phyloP scores from a whole-genome alignment of 1,284 basidiomycete genomes.

The Naganishia sp. region DNA sequence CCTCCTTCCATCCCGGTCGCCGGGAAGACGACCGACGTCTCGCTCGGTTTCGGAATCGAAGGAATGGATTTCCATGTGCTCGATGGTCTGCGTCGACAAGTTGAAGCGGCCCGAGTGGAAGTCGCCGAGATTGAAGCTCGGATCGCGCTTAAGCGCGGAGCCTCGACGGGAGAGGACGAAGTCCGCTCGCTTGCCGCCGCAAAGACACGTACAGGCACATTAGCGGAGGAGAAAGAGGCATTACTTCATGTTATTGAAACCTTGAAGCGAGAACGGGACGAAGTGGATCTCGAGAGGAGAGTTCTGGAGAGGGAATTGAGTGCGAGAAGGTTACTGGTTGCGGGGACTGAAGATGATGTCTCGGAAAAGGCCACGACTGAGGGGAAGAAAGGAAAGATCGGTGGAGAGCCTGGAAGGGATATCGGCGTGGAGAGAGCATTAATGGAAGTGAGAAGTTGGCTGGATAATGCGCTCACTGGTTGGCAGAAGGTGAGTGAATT shows the following conservation, averaged over 20 bases:
- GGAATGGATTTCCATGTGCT: conserved; percentile 11
- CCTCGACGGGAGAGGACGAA: conserved; percentile 27
- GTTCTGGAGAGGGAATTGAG: conserved; percentile 41
- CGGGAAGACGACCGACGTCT: background rate
- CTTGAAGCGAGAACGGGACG: conserved; percentile 41
- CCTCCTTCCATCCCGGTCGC: background rate
- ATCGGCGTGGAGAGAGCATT: conserved; percentile 44
- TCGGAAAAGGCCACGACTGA: conserved; percentile 9
- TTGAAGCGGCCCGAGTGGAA: conserved; percentile 13
- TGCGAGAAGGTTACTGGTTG: conserved; percentile 34
- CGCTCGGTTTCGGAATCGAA: conserved; percentile 10
- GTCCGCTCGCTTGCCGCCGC: conserved; percentile 30
- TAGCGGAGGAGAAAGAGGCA: conserved; percentile 40
- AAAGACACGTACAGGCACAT: conserved; percentile 25
- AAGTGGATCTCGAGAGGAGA: conserved; percentile 37
- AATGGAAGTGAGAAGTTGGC: conserved; percentile 46
- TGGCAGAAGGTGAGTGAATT: conserved; percentile 45
- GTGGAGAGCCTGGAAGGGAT: conserved; percentile 21
- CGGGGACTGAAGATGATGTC: conserved; percentile 12
- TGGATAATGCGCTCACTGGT: conserved; percentile 43
- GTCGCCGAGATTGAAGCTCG: conserved; percentile 32
- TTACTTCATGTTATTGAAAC: conserved; percentile 40
- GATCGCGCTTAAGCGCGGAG: conserved; percentile 27
- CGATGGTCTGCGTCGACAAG: background rate
- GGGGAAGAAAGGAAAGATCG: conserved; percentile 17